Conservation (phyloP, 2,329 filamentous ascomycete genomes). For the Tolypocladium paradoxum region DNA sequence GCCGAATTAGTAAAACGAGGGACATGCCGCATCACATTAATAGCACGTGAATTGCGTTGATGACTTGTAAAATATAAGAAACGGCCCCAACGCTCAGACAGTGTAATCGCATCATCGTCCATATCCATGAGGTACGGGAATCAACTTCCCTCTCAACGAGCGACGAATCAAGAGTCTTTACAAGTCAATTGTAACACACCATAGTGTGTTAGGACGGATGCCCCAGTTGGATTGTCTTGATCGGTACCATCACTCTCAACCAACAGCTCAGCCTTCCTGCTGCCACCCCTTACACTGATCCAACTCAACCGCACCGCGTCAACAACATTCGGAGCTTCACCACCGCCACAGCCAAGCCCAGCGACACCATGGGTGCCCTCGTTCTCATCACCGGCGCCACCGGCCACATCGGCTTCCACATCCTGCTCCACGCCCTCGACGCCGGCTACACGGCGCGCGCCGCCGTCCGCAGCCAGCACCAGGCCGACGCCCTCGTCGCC, state of each 20-base stretch:
- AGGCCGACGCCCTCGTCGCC: constrained; percentile 1
- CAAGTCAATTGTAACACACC: no score
- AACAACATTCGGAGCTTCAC: background rate
- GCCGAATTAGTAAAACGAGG: background rate
- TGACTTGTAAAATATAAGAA: no score
- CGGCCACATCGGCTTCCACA: constrained; percentile 18
- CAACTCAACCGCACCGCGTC: background rate
- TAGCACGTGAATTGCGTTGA: no score
- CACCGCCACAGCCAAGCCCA: background rate
- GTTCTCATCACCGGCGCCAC: constrained; percentile 19
- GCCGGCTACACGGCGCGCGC: constrained; percentile 16
- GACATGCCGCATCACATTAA: no score
- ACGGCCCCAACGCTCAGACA: no score
- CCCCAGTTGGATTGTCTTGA: background rate
- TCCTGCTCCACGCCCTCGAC: constrained; percentile 12
- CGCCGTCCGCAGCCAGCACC: constrained; percentile 14
- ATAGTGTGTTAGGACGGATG: no score
- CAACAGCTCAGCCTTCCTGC: background rate
- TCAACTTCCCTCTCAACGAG: no score
- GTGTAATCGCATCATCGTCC: no score
- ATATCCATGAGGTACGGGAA: no score
- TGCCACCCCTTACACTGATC: background rate
- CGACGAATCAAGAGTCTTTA: no score
- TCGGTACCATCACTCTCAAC: background rate
- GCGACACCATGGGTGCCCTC: background rate